These are phyloP conservation scores for Lipomyces japonicus DNA, from an alignment of 805 yeast species.

Conservation along the genomic window DNA sequence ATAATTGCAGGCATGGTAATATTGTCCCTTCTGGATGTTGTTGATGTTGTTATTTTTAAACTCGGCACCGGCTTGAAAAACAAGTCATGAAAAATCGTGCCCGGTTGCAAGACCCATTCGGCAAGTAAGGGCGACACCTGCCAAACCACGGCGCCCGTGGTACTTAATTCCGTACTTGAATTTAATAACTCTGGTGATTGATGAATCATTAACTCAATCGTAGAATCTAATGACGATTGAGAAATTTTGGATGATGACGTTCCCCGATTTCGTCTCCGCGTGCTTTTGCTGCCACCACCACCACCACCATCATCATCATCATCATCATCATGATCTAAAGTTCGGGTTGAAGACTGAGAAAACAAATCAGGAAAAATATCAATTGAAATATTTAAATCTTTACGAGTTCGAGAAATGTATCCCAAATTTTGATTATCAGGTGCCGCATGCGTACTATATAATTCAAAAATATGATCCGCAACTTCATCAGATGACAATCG, in stretches of 20 bases:
- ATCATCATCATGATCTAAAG: too few species aligned
- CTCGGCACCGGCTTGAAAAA: neutral
- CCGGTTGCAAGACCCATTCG: constrained; percentile 49
- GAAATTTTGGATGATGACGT: too few species aligned
- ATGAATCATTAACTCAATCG: constrained; percentile 31
- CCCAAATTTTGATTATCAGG: constrained; percentile 16
- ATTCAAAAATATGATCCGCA: constrained; percentile 16
- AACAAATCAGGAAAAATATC: too few species aligned
- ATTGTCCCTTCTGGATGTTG: constrained; percentile 1
- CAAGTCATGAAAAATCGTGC: constrained; percentile 17
- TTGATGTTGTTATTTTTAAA: constrained; percentile 23
- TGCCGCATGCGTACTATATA: constrained; percentile 7
- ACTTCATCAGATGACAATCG: neutral
- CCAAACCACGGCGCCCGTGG: constrained; percentile 70
- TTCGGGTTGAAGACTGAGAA: too few species aligned
- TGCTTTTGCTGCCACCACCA: neutral
- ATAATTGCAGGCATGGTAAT: constrained; percentile 42
- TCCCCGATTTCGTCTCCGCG: neutral
- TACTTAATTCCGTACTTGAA: constrained; percentile 40
- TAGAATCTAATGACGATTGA: neutral
- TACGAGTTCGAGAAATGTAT: constrained; percentile 15
- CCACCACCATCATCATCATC: neutral
- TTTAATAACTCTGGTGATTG: constrained; percentile 40
- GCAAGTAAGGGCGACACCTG: constrained; percentile 46
- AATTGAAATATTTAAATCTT: too few species aligned